Conservation (phyloP, 2,329 filamentous ascomycete species). For the Nothomitra cinnamomea region DNA sequence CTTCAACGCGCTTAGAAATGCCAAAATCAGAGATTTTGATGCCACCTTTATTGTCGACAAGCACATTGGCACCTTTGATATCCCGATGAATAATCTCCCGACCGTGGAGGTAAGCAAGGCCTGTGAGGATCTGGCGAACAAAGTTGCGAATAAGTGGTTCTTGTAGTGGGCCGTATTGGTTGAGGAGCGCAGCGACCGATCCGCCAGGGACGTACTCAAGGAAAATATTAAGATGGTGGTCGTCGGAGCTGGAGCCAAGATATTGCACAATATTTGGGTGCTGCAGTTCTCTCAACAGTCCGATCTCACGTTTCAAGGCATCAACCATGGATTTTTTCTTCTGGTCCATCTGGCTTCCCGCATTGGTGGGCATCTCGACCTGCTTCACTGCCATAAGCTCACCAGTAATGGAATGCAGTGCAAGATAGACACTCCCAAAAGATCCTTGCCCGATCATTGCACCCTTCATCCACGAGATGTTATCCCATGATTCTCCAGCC, state of each 20-base stretch:
- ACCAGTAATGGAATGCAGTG: constrained; percentile 86
- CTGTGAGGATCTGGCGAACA: constrained; percentile 84
- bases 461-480: constrained; percentile 99
- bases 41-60: constrained; percentile 96
- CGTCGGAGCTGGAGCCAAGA: constrained; percentile 81
- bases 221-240: constrained; percentile 95
- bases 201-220: constrained; percentile 96
- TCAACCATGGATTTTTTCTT: constrained; percentile 98
- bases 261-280: constrained; percentile 98
- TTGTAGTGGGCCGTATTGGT: constrained; percentile 88
- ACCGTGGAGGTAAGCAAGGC: constrained; percentile 82
- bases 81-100: constrained; percentile 95
- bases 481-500: constrained; percentile 83
- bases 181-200: constrained; percentile 95
- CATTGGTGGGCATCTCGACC: constrained; percentile 74
- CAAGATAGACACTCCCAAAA: constrained; percentile 89
- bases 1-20: constrained; percentile 94
- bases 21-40: constrained; percentile 99
- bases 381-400: constrained; percentile 98
- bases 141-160: constrained; percentile 93
- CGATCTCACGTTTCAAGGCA: constrained; percentile 91
- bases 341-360: constrained; percentile 61
- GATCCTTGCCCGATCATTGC: constrained; percentile 92
- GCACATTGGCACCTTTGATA: constrained; percentile 97
- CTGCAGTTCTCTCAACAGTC: constrained; percentile 78